Base-by-base conservation (phyloP, 148 eudicot species). In the Cornus suecica region DNA sequence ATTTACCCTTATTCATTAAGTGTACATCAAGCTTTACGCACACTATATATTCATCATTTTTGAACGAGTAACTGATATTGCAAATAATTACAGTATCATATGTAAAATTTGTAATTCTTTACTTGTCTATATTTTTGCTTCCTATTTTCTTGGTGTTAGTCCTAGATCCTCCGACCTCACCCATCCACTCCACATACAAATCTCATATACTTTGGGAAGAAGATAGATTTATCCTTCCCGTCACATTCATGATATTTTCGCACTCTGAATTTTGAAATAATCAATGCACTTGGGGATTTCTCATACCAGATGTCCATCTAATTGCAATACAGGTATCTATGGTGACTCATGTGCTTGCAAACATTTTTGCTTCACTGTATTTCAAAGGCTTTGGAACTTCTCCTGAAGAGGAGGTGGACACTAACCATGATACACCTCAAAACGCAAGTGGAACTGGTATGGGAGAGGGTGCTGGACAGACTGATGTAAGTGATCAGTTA, bases 401-500 rank as follows among this genome's bases (percentile, higher is more conserved):
- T 48, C 63, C 79, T 20, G 97, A 95, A 74, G 97, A 92, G 15
- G 74, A 79, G 71, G 83, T 31, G 27, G 88, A 90, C 8, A 61
- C 71, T 74, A 16, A n/a, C n/a, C 65, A 73, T 69, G 85, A 84
- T 58, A 76, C 28, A 61, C 80, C 92, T 75, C 80, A 91, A 86
- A 97, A 95, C 74, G 94, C 87, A 71, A 79, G 72, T 71, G 97
- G 97, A 70, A 91, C 97, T 26, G 99, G 99, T 76, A 90, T 93
- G 94, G 97, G 97, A 74, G 99, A 95, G 74, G 99, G 99, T 79
- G 86, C 73, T 0, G 98, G 97, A 65, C 29, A 66, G 66, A 87
- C 86, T 64, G 99, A 95, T 84, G 97, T 95, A 65, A 95, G 99
- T 76, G 90, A 95, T 65, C 89, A 95, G 83, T 91, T 95, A 79